A percentile compares a stretch with the other conserved stretches of the same genome.
These are phyloP conservation scores for Coemansia sp. DNA, from an alignment of 192 early-diverging fungal species.

Conservation along the genomic window DNA sequence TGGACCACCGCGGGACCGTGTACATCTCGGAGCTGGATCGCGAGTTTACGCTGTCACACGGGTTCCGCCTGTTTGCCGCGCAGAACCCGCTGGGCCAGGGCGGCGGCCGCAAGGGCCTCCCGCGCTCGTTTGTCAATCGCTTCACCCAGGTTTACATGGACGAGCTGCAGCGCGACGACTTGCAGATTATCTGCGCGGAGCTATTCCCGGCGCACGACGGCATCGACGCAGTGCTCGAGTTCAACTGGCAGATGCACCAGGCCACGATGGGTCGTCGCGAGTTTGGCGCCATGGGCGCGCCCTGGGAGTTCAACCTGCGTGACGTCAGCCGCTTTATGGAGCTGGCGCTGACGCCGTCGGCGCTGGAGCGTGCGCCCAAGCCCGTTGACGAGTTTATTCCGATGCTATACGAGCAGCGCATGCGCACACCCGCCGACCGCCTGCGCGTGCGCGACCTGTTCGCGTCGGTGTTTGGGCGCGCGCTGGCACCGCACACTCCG, in stretches of 20 bases:
- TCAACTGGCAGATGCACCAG: slow-evolving; percentile 82
- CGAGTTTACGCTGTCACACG: slow-evolving; percentile 70
- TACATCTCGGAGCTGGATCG: slow-evolving; percentile 95
- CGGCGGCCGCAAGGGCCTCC: slow-evolving; percentile 97
- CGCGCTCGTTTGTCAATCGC: slow-evolving; percentile 94
- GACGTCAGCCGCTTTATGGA: slow-evolving; percentile 95
- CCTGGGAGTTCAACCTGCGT: slow-evolving; percentile 99
- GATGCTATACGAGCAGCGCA: slow-evolving; percentile 83
- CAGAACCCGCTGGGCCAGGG: slow-evolving; percentile 97
- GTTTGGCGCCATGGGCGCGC: slow-evolving; percentile 75
- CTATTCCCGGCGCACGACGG: slow-evolving; percentile 50
- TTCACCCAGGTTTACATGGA: slow-evolving; percentile 95
- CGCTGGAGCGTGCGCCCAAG: slow-evolving; percentile 11
- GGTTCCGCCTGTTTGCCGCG: slow-evolving; percentile 92
- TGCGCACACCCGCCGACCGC: slow-evolving; percentile 80
- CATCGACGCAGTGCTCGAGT: slow-evolving; percentile 48
- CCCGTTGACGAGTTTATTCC: slow-evolving; percentile 62
- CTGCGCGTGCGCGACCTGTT: slow-evolving; percentile 55
- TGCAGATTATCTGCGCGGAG: slow-evolving; percentile 67
- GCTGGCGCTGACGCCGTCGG: slow-evolving; percentile 47
- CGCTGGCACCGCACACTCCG: slow-evolving; percentile 6
- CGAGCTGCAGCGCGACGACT: slow-evolving; percentile 71
- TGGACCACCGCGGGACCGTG: slow-evolving; percentile 93
- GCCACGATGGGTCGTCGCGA: slow-evolving; percentile 73
- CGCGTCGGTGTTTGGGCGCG: slow-evolving; percentile 53